Conservation (phyloP, 2,329 filamentous ascomycete species). For the Venturiaceae sp. region DNA sequence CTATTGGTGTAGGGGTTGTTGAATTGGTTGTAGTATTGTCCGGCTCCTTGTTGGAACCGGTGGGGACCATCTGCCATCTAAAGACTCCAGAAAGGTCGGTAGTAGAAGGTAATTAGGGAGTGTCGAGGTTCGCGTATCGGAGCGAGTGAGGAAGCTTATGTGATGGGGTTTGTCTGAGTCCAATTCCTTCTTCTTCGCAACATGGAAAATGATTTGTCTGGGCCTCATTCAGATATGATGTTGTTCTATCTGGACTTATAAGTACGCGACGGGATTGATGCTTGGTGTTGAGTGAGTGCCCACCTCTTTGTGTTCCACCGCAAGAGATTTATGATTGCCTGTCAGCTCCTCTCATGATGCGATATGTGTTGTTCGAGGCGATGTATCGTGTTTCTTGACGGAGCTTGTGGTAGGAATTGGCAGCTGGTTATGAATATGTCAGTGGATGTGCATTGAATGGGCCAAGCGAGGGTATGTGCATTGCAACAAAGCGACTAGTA, state of each 20-base stretch:
- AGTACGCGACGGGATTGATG: not conserved
- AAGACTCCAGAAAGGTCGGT: slow-evolving; percentile 17
- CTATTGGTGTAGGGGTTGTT: slow-evolving; percentile 22
- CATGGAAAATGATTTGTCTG: not conserved
- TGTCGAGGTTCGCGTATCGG: not conserved
- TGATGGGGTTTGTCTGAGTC: not conserved
- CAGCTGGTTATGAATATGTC: not conserved
- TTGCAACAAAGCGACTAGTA: not conserved
- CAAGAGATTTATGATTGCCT: not conserved
- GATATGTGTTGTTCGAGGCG: too few species aligned
- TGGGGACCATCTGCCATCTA: slow-evolving; percentile 62
- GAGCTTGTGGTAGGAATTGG: not conserved
- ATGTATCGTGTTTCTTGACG: not conserved
- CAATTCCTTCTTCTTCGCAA: slow-evolving; percentile 6
- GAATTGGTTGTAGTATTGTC: slow-evolving; percentile 44
- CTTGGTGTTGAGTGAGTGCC: not conserved
- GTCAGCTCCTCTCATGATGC: not conserved
- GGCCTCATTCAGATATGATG: not conserved
- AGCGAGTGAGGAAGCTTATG: not conserved
- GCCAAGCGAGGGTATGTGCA: too few species aligned
- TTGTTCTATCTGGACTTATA: not conserved
- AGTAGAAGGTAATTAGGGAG: not conserved
- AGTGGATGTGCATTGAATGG: not conserved
- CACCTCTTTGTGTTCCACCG: not conserved
- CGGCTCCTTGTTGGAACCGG: slow-evolving; percentile 52